These are phyloP conservation scores for Hypoxylon sp. DNA, from an alignment of 2,329 filamentous ascomycete species.

Conservation along the genomic window DNA sequence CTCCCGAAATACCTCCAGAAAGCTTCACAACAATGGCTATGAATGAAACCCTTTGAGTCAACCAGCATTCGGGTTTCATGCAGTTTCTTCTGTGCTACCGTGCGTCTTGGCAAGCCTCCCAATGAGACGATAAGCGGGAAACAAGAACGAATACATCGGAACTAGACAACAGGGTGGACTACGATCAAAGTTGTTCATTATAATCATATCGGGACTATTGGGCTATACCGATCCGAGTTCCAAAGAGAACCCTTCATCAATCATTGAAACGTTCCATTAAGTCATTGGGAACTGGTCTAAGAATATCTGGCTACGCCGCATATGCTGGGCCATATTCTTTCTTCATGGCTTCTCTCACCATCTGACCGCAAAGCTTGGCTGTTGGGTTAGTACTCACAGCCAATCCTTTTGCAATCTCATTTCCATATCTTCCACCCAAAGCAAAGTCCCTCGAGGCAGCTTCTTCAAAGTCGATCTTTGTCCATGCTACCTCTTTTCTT, in stretches of 20 bases:
- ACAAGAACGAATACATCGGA: not conserved
- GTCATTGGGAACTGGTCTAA: conserved; percentile 3
- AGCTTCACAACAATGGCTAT: not conserved
- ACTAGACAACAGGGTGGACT: not conserved
- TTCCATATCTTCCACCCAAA: conserved; percentile 75
- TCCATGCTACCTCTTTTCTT: conserved; percentile 66
- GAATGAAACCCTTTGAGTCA: not conserved
- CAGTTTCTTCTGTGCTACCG: not conserved
- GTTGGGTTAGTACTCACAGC: conserved; percentile 77
- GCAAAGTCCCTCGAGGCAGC: conserved; percentile 74
- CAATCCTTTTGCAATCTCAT: conserved; percentile 74
- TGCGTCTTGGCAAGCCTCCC: not conserved
- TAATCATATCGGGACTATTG: not conserved
- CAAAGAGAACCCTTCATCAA: not conserved
- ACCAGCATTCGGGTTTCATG: not conserved
- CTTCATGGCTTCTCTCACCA: conserved; percentile 78
- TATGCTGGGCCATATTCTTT: conserved; percentile 74
- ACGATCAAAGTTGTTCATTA: not conserved
- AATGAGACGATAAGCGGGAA: not conserved
- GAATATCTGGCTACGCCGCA: conserved; percentile 53
- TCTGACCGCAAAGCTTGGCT: conserved; percentile 78
- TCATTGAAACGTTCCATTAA: conserved; percentile 1
- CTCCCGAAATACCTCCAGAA: not conserved
- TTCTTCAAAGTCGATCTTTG: conserved; percentile 71
- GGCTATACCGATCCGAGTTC: not conserved